Percentiles rank a stretch among this genome's conserved stretches.
These are phyloP conservation scores for Pythium phragmitis DNA, from an alignment of 352 stramenopile genomes.

Conservation along the genomic window DNA sequence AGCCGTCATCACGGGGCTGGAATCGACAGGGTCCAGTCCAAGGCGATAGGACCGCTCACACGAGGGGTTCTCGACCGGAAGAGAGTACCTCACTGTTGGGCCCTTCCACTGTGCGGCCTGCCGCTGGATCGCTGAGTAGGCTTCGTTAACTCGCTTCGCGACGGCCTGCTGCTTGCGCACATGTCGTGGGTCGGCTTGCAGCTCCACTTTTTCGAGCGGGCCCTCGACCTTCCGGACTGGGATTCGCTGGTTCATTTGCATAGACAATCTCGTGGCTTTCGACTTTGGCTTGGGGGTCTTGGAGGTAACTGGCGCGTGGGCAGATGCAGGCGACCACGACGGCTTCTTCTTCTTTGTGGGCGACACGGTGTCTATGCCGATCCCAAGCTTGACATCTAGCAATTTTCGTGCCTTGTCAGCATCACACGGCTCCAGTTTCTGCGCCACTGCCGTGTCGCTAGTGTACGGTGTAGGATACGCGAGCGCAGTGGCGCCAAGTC, in stretches of 20 bases:
- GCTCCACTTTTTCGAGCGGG: conserved; percentile 23
- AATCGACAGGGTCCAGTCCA: conserved; percentile 44
- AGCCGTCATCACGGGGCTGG: background rate
- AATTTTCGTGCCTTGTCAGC: conserved; percentile 21
- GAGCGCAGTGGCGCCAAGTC: conserved; percentile 9
- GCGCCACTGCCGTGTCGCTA: background rate
- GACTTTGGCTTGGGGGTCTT: conserved; percentile 17
- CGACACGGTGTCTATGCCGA: conserved; percentile 1
- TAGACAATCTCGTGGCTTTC: conserved; percentile 6
- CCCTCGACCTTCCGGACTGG: conserved; percentile 26
- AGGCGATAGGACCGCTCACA: conserved; percentile 51
- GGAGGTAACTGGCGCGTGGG: conserved; percentile 13
- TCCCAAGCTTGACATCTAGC: conserved; percentile 15
- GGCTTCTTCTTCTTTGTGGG: conserved; percentile 11
- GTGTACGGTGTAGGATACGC: conserved; percentile 16
- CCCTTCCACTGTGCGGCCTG: conserved; percentile 41
- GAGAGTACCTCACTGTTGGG: conserved; percentile 39
- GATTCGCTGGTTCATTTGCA: conserved; percentile 31
- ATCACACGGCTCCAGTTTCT: conserved; percentile 21
- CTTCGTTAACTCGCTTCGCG: conserved; percentile 29
- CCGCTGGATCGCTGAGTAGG: conserved; percentile 31
- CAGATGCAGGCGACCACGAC: conserved; percentile 44
- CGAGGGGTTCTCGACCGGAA: conserved; percentile 45
- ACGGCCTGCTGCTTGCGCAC: conserved; percentile 33
- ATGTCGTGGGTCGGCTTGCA: conserved; percentile 28